Conservation (phyloP, 1,139 yeast species). For the Scheffersomyces quercinus region DNA sequence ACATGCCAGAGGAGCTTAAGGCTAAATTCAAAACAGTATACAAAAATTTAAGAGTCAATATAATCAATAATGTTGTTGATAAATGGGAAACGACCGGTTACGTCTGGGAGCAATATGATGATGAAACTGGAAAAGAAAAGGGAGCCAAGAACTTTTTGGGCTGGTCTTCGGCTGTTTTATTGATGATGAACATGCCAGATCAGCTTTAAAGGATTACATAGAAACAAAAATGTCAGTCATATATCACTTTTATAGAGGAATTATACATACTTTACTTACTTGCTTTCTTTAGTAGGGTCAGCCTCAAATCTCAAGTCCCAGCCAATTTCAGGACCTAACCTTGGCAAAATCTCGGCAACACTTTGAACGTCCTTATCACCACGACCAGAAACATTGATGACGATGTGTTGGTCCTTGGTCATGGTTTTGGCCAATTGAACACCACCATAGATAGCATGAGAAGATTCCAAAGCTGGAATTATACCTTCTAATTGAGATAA, state of each 20-base stretch:
- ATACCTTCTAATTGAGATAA: conserved; percentile 95
- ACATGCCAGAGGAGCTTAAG: conserved; percentile 26
- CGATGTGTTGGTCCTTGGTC: conserved; percentile 75
- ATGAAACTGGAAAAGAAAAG: conserved; percentile 67
- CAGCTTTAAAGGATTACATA: conserved; percentile 3
- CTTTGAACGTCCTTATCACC: conserved; percentile 99
- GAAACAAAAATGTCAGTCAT: background rate
- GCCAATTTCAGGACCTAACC: conserved; percentile 82
- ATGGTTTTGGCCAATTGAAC: conserved; percentile 83
- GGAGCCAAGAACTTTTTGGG: conserved; percentile 92
- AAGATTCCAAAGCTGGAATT: conserved; percentile 96
- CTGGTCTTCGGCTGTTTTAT: conserved; percentile 84
- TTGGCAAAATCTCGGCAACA: conserved; percentile 92
- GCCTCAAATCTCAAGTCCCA: conserved; percentile 94
- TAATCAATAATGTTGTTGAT: conserved; percentile 65
- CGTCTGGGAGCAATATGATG: conserved; percentile 91
- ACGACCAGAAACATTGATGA: conserved; percentile 93
- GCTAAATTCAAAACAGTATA: conserved; percentile 46
- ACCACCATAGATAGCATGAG: conserved; percentile 95
- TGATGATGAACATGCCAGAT: conserved; percentile 81
- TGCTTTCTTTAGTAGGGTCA: conserved; percentile 36
- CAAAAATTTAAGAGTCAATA: conserved; percentile 56
- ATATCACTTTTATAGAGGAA: too few relatives aligned
- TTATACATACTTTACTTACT: too few relatives aligned
- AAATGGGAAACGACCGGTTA: conserved; percentile 78